Conservation (phyloP, 116 monocot species). For the Zostera marina region DNA sequence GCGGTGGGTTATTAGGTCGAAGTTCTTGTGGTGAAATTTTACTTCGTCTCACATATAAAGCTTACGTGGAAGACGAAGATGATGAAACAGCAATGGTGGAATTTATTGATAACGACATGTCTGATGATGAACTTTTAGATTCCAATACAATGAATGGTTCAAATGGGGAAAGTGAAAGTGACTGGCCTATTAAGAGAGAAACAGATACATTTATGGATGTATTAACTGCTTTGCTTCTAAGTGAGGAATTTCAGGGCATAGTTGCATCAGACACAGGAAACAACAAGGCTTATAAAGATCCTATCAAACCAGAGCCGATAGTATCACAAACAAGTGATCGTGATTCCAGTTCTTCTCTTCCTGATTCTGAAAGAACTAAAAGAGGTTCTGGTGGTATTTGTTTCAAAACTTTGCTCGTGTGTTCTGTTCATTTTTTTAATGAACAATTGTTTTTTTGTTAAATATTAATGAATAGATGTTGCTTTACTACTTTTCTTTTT, state of each 20-base stretch:
- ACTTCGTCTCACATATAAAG: conserved; percentile 69
- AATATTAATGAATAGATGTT: not conserved
- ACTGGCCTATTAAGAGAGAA: conserved; percentile 20
- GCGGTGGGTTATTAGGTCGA: conserved; percentile 43
- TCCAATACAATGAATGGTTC: conserved; percentile 4
- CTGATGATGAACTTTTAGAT: conserved; percentile 50
- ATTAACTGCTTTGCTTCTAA: conserved; percentile 76
- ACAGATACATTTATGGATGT: conserved; percentile 93
- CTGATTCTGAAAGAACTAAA: conserved; percentile 16
- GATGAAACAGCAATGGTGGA: conserved; percentile 25
- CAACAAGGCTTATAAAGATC: conserved; percentile 17
- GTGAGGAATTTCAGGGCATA: conserved; percentile 96
- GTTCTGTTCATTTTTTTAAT: not conserved
- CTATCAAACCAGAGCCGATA: conserved; percentile 7
- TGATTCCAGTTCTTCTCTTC: conserved; percentile 14
- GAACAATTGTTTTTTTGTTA: not conserved
- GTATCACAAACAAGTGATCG: conserved; percentile 10
- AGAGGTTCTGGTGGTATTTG: conserved; percentile 14
- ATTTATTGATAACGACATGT: conserved; percentile 20
- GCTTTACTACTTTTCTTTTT: not conserved
- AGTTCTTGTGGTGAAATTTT: conserved; percentile 37
- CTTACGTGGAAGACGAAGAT: conserved; percentile 79
- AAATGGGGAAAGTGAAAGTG: conserved; percentile 10
- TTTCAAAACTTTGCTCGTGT: not conserved
- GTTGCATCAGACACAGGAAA: conserved; percentile 63